A percentile compares a stretch with the other conserved stretches of the same genome.
Conservation (phyloP, 306 rosid species). For the Lotus japonicus region DNA sequence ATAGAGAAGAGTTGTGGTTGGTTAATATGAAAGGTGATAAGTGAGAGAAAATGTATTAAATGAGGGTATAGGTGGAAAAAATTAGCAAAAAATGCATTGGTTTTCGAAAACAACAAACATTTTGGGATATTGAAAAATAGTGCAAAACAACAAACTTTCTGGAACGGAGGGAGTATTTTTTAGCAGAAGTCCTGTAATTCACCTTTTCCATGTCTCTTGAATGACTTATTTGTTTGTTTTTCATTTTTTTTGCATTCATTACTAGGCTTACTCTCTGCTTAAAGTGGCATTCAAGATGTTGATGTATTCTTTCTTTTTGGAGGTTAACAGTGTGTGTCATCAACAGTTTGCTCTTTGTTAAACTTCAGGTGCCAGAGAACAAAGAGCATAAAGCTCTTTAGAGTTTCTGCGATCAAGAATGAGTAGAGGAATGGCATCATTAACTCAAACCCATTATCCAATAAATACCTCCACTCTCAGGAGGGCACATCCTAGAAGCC, state of each 20-base stretch:
- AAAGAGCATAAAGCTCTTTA: background rate
- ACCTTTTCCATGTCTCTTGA: background rate
- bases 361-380: conserved; percentile 23
- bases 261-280: background rate
- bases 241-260: background rate
- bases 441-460: conserved; percentile 28
- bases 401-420: conserved; percentile 12
- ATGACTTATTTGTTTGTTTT: background rate
- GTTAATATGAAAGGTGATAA: no score
- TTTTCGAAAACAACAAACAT: no score
- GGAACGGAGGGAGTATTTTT: no score
- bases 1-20: no score
- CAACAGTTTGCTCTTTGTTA: conserved; percentile 2
- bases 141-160: no score
- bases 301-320: background rate
- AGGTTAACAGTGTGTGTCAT: background rate
- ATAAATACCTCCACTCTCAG: conserved; percentile 21
- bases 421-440: conserved; percentile 39
- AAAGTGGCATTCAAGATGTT: background rate
- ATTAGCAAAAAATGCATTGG: no score
- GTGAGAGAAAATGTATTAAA: no score
- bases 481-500: conserved; percentile 20
- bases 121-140: no score
- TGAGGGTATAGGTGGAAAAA: no score
- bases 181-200: background rate